Conservation (phyloP, 2,329 filamentous ascomycete genomes). For the Penicillium frequentans region DNA sequence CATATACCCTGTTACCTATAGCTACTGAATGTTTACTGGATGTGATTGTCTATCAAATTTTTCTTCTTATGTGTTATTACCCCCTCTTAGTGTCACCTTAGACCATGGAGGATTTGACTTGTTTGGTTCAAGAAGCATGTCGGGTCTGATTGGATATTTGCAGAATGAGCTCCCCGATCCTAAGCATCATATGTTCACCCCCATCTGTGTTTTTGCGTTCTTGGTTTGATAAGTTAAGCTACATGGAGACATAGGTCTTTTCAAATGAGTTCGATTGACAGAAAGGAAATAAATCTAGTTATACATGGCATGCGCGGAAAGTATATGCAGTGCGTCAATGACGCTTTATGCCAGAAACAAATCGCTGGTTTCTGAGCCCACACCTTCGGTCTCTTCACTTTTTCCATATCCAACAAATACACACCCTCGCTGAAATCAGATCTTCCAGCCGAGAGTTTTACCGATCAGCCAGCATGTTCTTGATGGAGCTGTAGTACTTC, state of each 20-base stretch:
- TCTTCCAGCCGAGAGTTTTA: constrained; percentile 40
- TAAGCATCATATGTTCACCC: constrained; percentile 46
- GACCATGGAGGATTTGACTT: background rate
- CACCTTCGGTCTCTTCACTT: constrained; percentile 6
- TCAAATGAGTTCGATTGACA: constrained; percentile 21
- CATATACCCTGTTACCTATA: background rate
- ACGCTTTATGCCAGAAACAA: constrained; percentile 19
- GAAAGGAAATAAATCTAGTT: constrained; percentile 33
- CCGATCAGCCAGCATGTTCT: constrained; percentile 80
- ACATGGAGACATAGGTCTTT: background rate
- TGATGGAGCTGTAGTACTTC: constrained; percentile 72
- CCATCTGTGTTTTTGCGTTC: constrained; percentile 53
- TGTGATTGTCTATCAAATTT: background rate
- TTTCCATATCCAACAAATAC: constrained; percentile 5
- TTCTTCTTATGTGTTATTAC: too few relatives aligned
- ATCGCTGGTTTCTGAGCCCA: constrained; percentile 7
- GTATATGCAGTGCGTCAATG: constrained; percentile 36
- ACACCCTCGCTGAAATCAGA: background rate
- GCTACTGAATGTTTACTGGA: background rate
- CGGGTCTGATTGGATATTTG: background rate
- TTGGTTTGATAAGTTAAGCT: constrained; percentile 46
- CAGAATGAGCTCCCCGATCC: constrained; percentile 66
- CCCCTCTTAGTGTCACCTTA: background rate
- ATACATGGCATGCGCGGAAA: constrained; percentile 37
- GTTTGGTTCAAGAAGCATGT: background rate